Conservation (phyloP, 1,139 yeast genomes). For the Kluyveromyces sp. region DNA sequence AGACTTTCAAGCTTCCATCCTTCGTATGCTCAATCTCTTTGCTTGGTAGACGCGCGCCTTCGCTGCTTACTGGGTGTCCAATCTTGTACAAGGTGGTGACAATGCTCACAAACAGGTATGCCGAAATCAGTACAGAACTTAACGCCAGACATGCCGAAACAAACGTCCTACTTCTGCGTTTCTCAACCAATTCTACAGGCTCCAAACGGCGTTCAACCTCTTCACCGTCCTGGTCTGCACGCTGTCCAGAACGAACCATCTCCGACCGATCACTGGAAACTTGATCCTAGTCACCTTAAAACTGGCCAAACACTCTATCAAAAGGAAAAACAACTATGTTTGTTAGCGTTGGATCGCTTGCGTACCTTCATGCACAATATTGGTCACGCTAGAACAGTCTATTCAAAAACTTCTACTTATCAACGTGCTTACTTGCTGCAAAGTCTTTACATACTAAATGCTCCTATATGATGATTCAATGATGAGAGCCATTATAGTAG, state of each 20-base stretch:
- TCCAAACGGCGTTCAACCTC: neutral
- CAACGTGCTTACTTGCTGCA: neutral
- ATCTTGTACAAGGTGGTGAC: neutral
- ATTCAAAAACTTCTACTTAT: no score
- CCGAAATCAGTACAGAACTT: neutral
- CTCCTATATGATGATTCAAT: neutral
- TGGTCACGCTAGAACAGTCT: neutral
- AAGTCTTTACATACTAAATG: neutral
- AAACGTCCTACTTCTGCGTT: neutral
- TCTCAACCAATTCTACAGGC: neutral
- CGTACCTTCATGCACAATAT: neutral
- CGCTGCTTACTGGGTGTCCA: neutral
- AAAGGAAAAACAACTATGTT: no score
- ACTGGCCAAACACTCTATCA: no score
- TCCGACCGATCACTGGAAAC: neutral
- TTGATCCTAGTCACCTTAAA: no score
- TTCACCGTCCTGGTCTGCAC: neutral
- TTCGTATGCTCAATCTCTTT: neutral
- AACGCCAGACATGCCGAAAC: neutral
- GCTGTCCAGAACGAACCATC: neutral
- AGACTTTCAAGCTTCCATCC: constrained; percentile 26
- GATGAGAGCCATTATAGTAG: no score
- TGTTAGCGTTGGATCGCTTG: no score
- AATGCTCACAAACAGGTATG: constrained; percentile 1
- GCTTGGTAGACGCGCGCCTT: neutral